Evolutionary conservation across 2,329 filamentous ascomycete genomes (phyloP), one percentile per base, ranked within the genome.

Genomic region (Pyricularia sp.): DNA sequence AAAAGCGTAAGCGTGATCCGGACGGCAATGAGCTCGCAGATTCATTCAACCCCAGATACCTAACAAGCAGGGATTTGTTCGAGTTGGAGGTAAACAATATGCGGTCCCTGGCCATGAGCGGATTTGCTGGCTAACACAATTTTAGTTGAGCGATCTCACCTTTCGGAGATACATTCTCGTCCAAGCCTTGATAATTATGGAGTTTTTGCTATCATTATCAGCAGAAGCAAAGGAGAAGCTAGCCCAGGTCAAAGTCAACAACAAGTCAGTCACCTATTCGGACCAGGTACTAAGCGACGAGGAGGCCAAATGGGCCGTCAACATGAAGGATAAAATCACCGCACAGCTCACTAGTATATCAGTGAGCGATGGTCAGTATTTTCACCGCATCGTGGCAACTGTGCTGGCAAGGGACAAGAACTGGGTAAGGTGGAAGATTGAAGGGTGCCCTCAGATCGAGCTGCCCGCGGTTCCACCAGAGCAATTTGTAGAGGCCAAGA

Each of bases 401-500:
- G 93, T 99, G 35, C 84, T 99, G 33, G 91, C 91, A 28, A 84
- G 94, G 68, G 94, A 99, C 75, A 97, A 97, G 79, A 97, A 97
- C 73, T 99, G 96, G 96, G 92, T 96, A 60, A 88, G 92, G 68
- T 99, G 94, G 94, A 99, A 99, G 78, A 88, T 93, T 66, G 92
- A 97, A 74, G 91, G 88, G 69, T 99, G 94, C 73, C 91, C 91
- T 28, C 84, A 88, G 6, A 97, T 99, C 71, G 87, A 93, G 72
- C 84, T 85, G 66, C 84, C 89, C 26, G 79, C 90, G 12, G 82
- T 97, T 33, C 82, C 87, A 2, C 82, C 88, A 0, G 77, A 84
- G 31, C 83, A 88, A 61, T 93, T 92, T 73, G 75, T 87, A 53
- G 82, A 86, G 64, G 88, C 92, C 28, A 89, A 88, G 73, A 78